Percentiles rank a stretch among this genome's conserved stretches.
phyloP scores from a whole-genome alignment of 805 yeast species.

The Candida vartiovaarae region DNA sequence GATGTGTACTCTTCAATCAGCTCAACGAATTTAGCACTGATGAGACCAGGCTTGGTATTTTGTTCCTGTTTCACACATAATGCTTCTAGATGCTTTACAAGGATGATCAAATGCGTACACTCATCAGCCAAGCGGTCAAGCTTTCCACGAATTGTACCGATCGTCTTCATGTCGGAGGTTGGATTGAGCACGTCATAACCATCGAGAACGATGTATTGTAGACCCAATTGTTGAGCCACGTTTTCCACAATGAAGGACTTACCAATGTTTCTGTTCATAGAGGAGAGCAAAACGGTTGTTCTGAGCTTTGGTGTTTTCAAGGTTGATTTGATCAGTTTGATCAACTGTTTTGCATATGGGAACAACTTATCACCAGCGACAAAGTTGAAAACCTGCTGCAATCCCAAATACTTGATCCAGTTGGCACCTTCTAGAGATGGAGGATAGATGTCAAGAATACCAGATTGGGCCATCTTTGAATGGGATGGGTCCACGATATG shows the following conservation, averaged over 20 bases:
- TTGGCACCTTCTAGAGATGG: constrained; percentile 17
- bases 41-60: constrained; percentile 31
- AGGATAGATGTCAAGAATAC: constrained; percentile 38
- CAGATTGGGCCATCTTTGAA: constrained; percentile 65
- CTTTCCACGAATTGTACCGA: constrained; percentile 72
- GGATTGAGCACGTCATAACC: constrained; percentile 58
- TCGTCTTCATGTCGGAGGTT: constrained; percentile 69
- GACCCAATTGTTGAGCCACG: constrained; percentile 51
- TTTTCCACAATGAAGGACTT: constrained; percentile 58
- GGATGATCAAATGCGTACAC: constrained; percentile 43
- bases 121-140: constrained; percentile 53
- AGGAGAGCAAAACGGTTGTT: constrained; percentile 60
- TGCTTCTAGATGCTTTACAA: constrained; percentile 67
- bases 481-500: constrained; percentile 58
- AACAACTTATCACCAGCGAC: constrained; percentile 25
- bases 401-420: constrained; percentile 42
- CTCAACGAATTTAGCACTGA: constrained; percentile 45
- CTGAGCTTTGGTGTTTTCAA: constrained; percentile 34
- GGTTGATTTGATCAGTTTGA: constrained; percentile 50
- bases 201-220: constrained; percentile 62
- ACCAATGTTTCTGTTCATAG: constrained; percentile 73
- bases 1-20: constrained; percentile 47
- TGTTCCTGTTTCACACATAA: constrained; percentile 62
- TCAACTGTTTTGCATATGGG: constrained; percentile 43
- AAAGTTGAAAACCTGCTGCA: constrained; percentile 37